Evolutionary conservation across 2,329 filamentous ascomycete genomes (phyloP), one percentile per base, ranked within the genome.

Genomic region (Alternaria panax): DNA sequence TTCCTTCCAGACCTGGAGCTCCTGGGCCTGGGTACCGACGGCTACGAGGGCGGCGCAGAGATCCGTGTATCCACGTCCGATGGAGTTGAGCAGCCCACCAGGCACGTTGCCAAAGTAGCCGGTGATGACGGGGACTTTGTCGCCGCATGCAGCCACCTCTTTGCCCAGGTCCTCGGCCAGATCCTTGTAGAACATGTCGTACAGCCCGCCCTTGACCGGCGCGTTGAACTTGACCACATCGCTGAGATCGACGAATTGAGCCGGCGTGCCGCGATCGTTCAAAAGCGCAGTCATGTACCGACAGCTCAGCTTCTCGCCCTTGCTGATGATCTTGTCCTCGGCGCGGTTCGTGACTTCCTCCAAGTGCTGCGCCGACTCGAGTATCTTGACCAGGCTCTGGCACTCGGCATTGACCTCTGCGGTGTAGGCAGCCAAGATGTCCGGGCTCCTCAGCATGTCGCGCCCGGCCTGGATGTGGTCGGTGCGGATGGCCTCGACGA

Each of bases 1-100:
- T 77, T 99, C 95, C 82, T 99, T 99, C 95, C 95, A 98, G 64
- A 99, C 91, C 79, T 99, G 95, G 52, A 99, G 85, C 78, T 99
- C 95, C 54, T 90, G 83, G 1, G 95, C 95, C 69, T 87, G 84
- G n/a, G 96, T 82, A 4, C 93, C 94, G 9, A 99, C 94, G 1
- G 95, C 93, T 51, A 93, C 90, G 16, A 99, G 84, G 6, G 95
- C 93, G 12, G 95, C 94, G 77, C 95, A 98, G 46, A 99, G 86
- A 79, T 99, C 95, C 9, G 95, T 98, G 80, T 99, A 99, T 28
- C 95, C 95, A 69, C 95, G 90, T 20, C 95, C 95, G 64, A 99
- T 92, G 69, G 96, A 91, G 69, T 94, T 91, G 69, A 99, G 87
- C 57, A 99, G 85, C 62, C 93, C 94, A 14, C 93, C 93, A 0